These are phyloP conservation scores for Brassica incana DNA, from an alignment of 345 rosid genomes.

Conservation along the genomic window DNA sequence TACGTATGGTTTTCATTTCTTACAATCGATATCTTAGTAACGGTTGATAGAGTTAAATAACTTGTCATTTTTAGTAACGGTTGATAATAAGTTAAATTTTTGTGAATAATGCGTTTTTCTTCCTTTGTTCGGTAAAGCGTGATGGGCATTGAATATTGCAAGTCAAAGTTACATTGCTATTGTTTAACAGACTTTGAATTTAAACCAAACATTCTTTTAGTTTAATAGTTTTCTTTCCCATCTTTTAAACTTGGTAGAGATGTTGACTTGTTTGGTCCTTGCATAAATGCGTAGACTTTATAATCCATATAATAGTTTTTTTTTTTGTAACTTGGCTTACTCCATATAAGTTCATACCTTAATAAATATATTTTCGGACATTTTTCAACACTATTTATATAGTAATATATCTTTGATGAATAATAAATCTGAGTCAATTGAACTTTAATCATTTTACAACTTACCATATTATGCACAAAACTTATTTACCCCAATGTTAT, in stretches of 20 bases:
- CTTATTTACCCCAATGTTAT: neutral
- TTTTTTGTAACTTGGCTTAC: neutral
- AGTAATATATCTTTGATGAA: neutral
- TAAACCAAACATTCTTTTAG: neutral
- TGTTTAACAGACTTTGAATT: conserved; percentile 24
- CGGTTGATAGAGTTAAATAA: too few species aligned
- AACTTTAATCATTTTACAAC: neutral
- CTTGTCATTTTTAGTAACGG: too few species aligned
- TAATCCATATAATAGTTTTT: neutral
- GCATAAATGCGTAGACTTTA: neutral
- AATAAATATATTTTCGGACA: neutral
- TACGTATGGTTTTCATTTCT: neutral
- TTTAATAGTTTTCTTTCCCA: neutral
- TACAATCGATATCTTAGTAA: neutral
- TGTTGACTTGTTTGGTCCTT: conserved; percentile 6
- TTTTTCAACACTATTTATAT: neutral
- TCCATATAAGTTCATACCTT: neutral
- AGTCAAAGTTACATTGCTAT: conserved; percentile 17
- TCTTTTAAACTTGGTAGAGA: neutral
- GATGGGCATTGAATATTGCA: neutral
- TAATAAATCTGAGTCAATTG: neutral
- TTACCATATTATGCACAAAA: neutral
- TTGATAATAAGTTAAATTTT: too few species aligned
- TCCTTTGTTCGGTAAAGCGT: conserved; percentile 1
- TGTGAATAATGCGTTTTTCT: neutral